These are phyloP conservation scores for Chytriomyces sp. DNA, from an alignment of 192 early-diverging fungal species.

Conservation along the genomic window DNA sequence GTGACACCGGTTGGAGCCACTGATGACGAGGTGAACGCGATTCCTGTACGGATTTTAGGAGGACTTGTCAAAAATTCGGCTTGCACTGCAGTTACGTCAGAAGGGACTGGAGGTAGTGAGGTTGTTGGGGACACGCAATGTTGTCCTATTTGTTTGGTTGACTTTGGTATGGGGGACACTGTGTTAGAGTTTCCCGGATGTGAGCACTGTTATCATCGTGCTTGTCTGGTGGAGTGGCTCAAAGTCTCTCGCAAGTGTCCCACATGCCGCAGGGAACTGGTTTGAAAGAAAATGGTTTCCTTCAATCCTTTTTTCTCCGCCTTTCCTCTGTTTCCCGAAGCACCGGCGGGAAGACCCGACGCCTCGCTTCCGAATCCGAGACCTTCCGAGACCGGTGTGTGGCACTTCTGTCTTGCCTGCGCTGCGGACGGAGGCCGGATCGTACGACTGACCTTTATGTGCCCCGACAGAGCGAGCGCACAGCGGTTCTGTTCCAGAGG, in stretches of 20 bases:
- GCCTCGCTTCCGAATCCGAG: background rate
- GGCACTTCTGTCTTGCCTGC: no score
- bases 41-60: conserved; percentile 12
- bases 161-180: conserved; percentile 26
- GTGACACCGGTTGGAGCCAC: background rate
- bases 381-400: no score
- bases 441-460: no score
- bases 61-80: background rate
- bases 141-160: conserved; percentile 32
- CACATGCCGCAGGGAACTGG: conserved; percentile 25
- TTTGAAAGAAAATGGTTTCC: background rate
- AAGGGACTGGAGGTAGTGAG: no score
- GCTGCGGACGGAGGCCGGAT: no score
- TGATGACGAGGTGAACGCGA: background rate
- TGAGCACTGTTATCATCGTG: conserved; percentile 11
- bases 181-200: conserved; percentile 24
- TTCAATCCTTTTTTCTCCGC: background rate
- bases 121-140: background rate
- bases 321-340: background rate
- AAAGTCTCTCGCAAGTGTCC: conserved; percentile 22
- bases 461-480: no score
- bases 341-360: background rate
- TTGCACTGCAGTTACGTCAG: no score
- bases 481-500: no score
- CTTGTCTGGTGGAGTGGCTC: conserved; percentile 26